Evolutionary conservation across 2,329 filamentous ascomycete species (phyloP).

Genomic region (Chalara sp.): DNA sequence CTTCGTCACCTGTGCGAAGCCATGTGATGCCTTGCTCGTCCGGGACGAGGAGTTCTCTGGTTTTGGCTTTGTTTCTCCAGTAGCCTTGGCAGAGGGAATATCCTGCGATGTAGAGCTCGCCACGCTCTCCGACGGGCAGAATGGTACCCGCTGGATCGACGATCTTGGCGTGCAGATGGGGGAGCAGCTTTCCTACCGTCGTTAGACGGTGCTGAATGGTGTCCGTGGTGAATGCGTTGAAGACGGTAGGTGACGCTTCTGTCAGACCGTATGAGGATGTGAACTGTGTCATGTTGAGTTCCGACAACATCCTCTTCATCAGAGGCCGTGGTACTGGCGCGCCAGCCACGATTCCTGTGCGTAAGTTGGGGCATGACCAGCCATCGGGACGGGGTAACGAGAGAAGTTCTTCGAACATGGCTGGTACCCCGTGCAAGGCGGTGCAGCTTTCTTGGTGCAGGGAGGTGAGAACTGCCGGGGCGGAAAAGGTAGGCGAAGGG

Average conservation of each 20-base stretch:
- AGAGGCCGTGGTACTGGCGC: conserved; percentile 69
- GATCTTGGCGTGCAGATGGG: conserved; percentile 68
- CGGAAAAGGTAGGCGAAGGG: conserved; percentile 67
- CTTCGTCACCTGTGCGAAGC: conserved; percentile 94
- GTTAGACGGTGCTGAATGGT: conserved; percentile 58
- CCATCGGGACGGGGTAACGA: conserved; percentile 12
- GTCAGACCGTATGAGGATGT: conserved; percentile 50
- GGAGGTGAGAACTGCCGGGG: conserved; percentile 56
- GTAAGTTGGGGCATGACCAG: conserved; percentile 40
- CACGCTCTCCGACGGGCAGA: conserved; percentile 46
- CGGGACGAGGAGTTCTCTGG: conserved; percentile 19
- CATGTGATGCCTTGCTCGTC: conserved; percentile 41
- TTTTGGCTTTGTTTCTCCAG: conserved; percentile 44
- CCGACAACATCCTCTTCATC: conserved; percentile 64
- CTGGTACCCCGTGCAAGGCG: conserved; percentile 73
- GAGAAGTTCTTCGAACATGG: conserved; percentile 48
- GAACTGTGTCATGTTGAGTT: conserved; percentile 65
- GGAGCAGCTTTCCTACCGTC: conserved; percentile 71
- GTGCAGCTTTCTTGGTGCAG: conserved; percentile 64
- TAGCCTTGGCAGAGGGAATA: conserved; percentile 56
- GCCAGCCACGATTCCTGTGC: conserved; percentile 75
- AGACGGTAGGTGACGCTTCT: conserved; percentile 73
- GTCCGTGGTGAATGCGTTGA: conserved; percentile 73
- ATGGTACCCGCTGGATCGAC: conserved; percentile 48
- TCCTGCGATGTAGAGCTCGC: conserved; percentile 59